Evolutionary conservation across 2,329 filamentous ascomycete genomes (phyloP), one percentile per base, ranked within the genome.

Genomic region (Diaporthe sp.): DNA sequence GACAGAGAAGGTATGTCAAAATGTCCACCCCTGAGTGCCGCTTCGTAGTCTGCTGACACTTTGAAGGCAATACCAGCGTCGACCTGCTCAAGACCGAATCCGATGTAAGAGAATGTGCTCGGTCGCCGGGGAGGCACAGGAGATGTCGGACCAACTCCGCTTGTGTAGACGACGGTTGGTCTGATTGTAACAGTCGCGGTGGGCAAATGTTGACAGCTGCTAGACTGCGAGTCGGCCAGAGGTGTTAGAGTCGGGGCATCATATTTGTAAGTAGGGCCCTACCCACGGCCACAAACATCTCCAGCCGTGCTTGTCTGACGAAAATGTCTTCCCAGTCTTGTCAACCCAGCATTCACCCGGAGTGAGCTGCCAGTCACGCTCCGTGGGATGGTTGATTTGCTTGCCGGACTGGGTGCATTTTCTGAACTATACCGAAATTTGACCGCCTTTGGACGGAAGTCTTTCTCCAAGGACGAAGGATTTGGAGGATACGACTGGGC

Each of bases 331-430:
- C 49, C 49, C 22, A 53, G 49, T 12, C 22, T 53, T 12, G n/a
- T 53, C 51, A 53, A 28, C 13, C 51, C 51, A 53, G 51, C 51
- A 9, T 53, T 53, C n/a, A 25, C n/a, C 51, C 51, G 51, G 12
- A 53, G 51, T n/a, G 51, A 53, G 51, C 51, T 53, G 51, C 51
- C 51, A 53, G 51, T 53, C n/a, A 53, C 51, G n/a, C 51, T 53
- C n/a, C 51, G 51, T 25, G n/a, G n/a, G n/a, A 53, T 28, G 51
- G n/a, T 28, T 3, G n/a, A 28, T 53, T 53, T 53, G 51, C 51
- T 53, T 53, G 51, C 51, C 2, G 51, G 51, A 53, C 12, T 53
- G n/a, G n/a, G n/a, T 22, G 51, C 51, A 53, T 53, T 53, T 9
- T 22, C 51, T 53, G 51, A 13, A 25, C 10, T 53, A 2, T 22